These are phyloP conservation scores for Ophiostoma sp. DNA, from an alignment of 2,329 filamentous ascomycete genomes.

Conservation along the genomic window DNA sequence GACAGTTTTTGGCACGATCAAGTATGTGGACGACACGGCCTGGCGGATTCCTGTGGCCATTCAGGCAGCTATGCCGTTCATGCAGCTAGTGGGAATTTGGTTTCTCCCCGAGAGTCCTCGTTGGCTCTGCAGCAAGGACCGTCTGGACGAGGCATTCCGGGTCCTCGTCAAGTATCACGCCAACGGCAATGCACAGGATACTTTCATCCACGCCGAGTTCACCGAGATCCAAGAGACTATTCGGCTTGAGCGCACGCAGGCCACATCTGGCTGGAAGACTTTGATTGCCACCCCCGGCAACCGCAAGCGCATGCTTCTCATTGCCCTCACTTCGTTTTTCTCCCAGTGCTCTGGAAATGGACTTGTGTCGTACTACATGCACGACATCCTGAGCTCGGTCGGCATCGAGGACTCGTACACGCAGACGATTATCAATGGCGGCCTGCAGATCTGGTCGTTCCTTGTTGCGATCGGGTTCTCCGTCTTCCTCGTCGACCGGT, in stretches of 20 bases:
- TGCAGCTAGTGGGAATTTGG: slow-evolving; percentile 22
- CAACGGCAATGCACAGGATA: slow-evolving; percentile 35
- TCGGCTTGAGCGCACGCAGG: slow-evolving; percentile 49
- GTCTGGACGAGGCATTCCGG: slow-evolving; percentile 37
- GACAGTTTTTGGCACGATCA: slow-evolving; percentile 60
- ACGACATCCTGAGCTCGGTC: slow-evolving; percentile 33
- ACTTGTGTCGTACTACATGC: slow-evolving; percentile 36
- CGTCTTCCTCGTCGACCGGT: slow-evolving; percentile 22
- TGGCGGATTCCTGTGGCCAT: slow-evolving; percentile 42
- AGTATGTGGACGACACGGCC: slow-evolving; percentile 30
- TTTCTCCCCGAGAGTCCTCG: slow-evolving; percentile 25
- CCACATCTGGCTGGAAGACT: slow-evolving; percentile 46
- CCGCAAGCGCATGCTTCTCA: slow-evolving; percentile 26
- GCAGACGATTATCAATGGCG: slow-evolving; percentile 29
- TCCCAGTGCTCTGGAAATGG: slow-evolving; percentile 27
- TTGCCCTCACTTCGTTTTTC: slow-evolving; percentile 23
- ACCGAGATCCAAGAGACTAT: slow-evolving; percentile 55
- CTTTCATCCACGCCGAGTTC: slow-evolving; percentile 55
- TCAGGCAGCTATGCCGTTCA: slow-evolving; percentile 32
- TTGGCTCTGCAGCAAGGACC: slow-evolving; percentile 21
- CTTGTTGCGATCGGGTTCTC: slow-evolving; percentile 37
- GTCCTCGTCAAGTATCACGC: slow-evolving; percentile 31
- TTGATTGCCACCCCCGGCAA: slow-evolving; percentile 36
- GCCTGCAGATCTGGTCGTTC: slow-evolving; percentile 32
- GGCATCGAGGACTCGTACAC: slow-evolving; percentile 31